A percentile compares a stretch with the other conserved stretches of the same genome.
phyloP scores from a whole-genome alignment of 2,329 filamentous ascomycete genomes.

The Fusarium sarcochroum region DNA sequence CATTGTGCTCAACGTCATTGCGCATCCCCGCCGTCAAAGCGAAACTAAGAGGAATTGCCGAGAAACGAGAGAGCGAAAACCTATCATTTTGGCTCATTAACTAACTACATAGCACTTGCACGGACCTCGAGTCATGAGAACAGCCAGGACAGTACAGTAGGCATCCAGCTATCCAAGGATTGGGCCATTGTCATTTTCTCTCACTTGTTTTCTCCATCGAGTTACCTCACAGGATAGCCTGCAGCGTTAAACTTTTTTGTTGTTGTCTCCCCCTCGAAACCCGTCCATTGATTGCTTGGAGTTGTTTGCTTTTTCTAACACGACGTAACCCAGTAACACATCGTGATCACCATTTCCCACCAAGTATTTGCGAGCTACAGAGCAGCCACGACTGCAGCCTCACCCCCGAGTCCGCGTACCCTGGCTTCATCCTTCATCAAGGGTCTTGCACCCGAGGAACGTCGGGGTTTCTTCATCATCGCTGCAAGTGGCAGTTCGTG shows the following conservation, averaged over 20 bases:
- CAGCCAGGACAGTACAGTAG: slow-evolving; percentile 3
- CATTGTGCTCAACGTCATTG: slow-evolving; percentile 38
- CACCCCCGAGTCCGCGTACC: slow-evolving; percentile 16
- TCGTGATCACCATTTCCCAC: slow-evolving; percentile 23
- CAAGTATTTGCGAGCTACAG: not conserved
- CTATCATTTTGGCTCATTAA: slow-evolving; percentile 7
- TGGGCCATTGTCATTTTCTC: slow-evolving; percentile 4
- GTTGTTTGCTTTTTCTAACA: slow-evolving; percentile 42
- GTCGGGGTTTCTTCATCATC: slow-evolving; percentile 35
- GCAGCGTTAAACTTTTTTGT: not conserved
- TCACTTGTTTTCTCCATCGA: slow-evolving; percentile 24
- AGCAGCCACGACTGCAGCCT: slow-evolving; percentile 30
- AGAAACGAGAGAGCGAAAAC: slow-evolving; percentile 1
- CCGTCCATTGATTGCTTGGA: slow-evolving; percentile 6
- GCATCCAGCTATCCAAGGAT: slow-evolving; percentile 5
- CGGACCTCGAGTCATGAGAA: slow-evolving; percentile 25
- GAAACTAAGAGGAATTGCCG: slow-evolving; percentile 6
- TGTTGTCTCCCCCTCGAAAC: slow-evolving; percentile 14
- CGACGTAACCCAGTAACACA: slow-evolving; percentile 19
- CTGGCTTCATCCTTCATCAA: not conserved
- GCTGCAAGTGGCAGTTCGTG: slow-evolving; percentile 34
- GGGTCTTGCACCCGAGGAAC: slow-evolving; percentile 31
- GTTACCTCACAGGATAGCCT: slow-evolving; percentile 2
- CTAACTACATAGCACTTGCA: not conserved
- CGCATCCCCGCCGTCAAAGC: slow-evolving; percentile 11